A percentile compares a stretch with the other conserved stretches of the same genome.
phyloP scores from a whole-genome alignment of 768 basidiomycete species.

The Krasilnikovozyma curviuscula region DNA sequence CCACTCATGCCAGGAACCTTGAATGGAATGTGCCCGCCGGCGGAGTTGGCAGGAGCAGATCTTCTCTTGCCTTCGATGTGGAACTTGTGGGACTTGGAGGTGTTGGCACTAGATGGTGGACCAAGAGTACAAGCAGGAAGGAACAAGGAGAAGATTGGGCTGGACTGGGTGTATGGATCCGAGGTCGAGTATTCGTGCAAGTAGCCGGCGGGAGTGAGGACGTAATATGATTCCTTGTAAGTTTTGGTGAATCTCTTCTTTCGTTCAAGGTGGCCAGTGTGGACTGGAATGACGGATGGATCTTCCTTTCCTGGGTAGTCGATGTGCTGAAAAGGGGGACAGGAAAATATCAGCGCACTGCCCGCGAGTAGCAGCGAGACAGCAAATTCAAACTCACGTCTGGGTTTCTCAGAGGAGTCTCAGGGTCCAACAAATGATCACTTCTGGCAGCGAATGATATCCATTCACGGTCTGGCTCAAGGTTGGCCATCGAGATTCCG shows the following conservation, averaged over 20 bases:
- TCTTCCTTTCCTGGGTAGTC: slow-evolving; percentile 82
- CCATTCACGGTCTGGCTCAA: slow-evolving; percentile 83
- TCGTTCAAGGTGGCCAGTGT: slow-evolving; percentile 75
- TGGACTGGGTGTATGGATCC: slow-evolving; percentile 40
- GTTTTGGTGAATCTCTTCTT: slow-evolving; percentile 84
- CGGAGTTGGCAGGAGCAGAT: slow-evolving; percentile 27
- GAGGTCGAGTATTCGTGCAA: slow-evolving; percentile 73
- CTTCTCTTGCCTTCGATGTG: slow-evolving; percentile 79
- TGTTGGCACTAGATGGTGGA: slow-evolving; percentile 46
- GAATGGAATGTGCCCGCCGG: slow-evolving; percentile 27
- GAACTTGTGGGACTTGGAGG: slow-evolving; percentile 72
- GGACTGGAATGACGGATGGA: slow-evolving; percentile 61
- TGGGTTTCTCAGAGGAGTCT: slow-evolving; percentile 54
- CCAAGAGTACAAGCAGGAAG: slow-evolving; percentile 89
- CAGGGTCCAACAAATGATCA: slow-evolving; percentile 89
- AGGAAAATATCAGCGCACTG: neutral
- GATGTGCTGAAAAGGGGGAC: slow-evolving; percentile 30
- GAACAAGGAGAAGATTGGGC: slow-evolving; percentile 70
- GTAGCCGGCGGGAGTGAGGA: slow-evolving; percentile 89
- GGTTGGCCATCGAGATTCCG: slow-evolving; percentile 50
- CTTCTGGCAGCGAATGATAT: slow-evolving; percentile 79
- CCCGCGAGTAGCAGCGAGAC: no score
- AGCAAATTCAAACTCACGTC: slow-evolving; percentile 14
- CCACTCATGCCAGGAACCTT: slow-evolving; percentile 27
- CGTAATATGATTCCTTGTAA: slow-evolving; percentile 70